These are phyloP conservation scores for Chrysanthemum makinoi DNA, from an alignment of 129 eudicot genomes.

Conservation along the genomic window DNA sequence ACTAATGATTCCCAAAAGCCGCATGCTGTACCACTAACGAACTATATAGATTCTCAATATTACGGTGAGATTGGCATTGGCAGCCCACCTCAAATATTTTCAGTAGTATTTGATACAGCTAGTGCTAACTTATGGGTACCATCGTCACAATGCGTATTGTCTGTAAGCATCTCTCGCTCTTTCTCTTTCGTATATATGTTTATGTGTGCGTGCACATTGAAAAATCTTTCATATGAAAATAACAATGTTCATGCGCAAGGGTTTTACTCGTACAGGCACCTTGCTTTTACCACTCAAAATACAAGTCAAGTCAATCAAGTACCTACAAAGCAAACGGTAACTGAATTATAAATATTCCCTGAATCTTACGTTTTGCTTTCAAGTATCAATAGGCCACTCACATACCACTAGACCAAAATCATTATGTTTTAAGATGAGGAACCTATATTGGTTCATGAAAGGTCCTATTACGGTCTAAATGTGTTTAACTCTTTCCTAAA, in stretches of 20 bases:
- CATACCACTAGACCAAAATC: no score
- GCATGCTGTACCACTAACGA: neutral
- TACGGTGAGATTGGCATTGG: neutral
- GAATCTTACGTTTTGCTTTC: no score
- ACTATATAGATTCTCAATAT: neutral
- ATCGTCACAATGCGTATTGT: conserved; percentile 46
- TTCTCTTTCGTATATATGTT: neutral
- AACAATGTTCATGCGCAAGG: neutral
- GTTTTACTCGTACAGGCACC: conserved; percentile 33
- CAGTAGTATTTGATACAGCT: neutral
- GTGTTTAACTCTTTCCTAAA: no score
- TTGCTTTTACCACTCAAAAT: conserved; percentile 50
- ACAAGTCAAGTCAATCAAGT: conserved; percentile 42
- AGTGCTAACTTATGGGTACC: conserved; percentile 59
- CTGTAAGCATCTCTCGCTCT: conserved; percentile 34
- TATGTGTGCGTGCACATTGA: neutral
- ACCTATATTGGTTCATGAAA: no score
- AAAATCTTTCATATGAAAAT: neutral
- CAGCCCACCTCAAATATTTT: neutral
- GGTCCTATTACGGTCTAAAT: no score
- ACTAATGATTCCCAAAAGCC: neutral
- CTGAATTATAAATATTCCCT: conserved; percentile 5
- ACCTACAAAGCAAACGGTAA: conserved; percentile 47
- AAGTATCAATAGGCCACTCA: no score
- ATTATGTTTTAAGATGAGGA: no score